phyloP scores from a whole-genome alignment of 78 protist genomes.

The Polysphondylium violaceum region DNA sequence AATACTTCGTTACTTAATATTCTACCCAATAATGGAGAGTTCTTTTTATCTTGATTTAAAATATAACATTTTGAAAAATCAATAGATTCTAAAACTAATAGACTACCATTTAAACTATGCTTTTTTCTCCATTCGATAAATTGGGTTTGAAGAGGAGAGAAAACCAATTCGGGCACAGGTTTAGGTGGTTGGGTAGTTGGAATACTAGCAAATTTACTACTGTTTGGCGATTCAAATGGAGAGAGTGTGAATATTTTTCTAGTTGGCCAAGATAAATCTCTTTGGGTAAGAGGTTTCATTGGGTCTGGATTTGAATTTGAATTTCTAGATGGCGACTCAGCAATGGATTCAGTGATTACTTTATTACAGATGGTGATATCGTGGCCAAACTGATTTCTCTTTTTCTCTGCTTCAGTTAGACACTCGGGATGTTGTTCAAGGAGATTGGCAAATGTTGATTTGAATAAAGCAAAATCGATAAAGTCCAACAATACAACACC shows the following conservation, averaged over 20 bases:
- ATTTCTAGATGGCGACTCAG: not conserved
- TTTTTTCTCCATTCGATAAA: conserved; percentile 56
- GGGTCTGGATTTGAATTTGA: not conserved
- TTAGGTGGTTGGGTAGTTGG: conserved; percentile 15
- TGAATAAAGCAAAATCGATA: not conserved
- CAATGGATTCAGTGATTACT: no score
- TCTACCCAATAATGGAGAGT: not conserved
- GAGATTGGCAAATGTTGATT: not conserved
- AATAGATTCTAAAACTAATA: conserved; percentile 9
- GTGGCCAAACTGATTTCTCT: conserved; percentile 23
- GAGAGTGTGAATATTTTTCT: conserved; percentile 20
- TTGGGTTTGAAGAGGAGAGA: not conserved
- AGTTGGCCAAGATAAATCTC: conserved; percentile 30
- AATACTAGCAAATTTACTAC: not conserved
- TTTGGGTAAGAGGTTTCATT: not conserved
- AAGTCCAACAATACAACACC: conserved; percentile 51
- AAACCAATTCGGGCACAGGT: not conserved
- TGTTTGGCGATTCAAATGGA: not conserved
- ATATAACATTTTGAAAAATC: conserved; percentile 1
- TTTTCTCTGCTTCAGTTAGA: not conserved
- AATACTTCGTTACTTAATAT: conserved; percentile 27
- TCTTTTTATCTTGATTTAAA: conserved; percentile 9
- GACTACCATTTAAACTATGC: not conserved
- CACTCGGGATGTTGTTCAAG: no score
- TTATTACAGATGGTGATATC: not conserved